Evolutionary conservation across 2,329 filamentous ascomycete genomes (phyloP), one percentile per base, ranked within the genome.

Genomic region (Fusarium nelsonii): DNA sequence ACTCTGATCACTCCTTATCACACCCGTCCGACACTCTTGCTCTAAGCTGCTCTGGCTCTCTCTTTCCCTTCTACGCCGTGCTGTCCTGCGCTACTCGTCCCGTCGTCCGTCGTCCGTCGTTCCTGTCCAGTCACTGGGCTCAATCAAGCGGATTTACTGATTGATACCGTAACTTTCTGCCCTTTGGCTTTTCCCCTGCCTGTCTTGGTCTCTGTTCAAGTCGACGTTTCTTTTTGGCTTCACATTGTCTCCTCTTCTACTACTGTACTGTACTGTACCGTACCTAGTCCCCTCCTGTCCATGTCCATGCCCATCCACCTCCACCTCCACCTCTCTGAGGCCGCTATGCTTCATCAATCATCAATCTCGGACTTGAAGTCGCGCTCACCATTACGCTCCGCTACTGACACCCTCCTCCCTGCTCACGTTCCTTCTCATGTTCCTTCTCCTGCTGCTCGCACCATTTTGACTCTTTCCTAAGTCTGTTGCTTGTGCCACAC

Each of bases 291-390:
- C 23, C 48, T 51, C 48, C 33, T 40, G 34, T 51, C 33, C 48
- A 51, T 51, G 48, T 55, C 53, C 55, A 49, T 55, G 54, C 51
- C 48, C 51, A 65, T 66, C 52, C 57, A 59, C 59, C 45, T 65
- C 61, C 64, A 60, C 58, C 63, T 73, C 70, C 63, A 59, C 70
- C 64, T 75, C 62, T 63, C 59, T 69, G 63, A 58, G 57, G 58
- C 73, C 68, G 70, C 70, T 70, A 70, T 71, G 59, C 69, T 75
- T 68, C 72, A 67, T 73, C 71, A 69, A 73, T 74, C 72, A 71
- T 74, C 72, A 71, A 62, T 58, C 48, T 68, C 66, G 58, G 69
- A 60, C 69, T 64, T 69, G 60, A 52, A 65, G 68, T 68, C 65
- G 64, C 54, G 58, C 61, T 67, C 65, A 58, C 37, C 61, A 61